These are phyloP conservation scores for Leucoagaricus sp. DNA, from an alignment of 1,284 basidiomycete genomes.

Conservation along the genomic window DNA sequence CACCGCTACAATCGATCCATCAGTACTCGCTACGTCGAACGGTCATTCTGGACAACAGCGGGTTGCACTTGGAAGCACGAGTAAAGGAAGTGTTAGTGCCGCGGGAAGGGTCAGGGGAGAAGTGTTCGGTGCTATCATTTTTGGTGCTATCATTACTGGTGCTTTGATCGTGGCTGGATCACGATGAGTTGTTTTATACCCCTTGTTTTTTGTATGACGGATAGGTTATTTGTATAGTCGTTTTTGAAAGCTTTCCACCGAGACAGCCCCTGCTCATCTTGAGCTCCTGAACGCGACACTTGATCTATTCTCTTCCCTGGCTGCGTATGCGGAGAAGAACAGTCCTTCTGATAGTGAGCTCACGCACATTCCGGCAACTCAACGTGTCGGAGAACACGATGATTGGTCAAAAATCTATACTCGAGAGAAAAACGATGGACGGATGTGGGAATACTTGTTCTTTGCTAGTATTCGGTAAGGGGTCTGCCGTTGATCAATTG, in stretches of 20 bases:
- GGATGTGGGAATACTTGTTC: constrained; percentile 74
- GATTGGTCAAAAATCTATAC: constrained; percentile 66
- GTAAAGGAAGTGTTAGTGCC: constrained; percentile 34
- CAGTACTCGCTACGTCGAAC: constrained; percentile 49
- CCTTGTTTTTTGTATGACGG: no score
- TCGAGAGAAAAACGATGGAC: constrained; percentile 69
- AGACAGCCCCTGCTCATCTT: constrained; percentile 54
- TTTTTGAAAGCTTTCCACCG: constrained; percentile 57
- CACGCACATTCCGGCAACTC: constrained; percentile 56
- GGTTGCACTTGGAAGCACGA: constrained; percentile 44
- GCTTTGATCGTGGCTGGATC: no score
- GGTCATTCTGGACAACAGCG: constrained; percentile 43
- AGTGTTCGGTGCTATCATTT: not conserved
- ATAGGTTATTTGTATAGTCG: no score
- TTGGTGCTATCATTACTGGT: not conserved
- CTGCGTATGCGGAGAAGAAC: constrained; percentile 68
- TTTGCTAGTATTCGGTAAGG: constrained; percentile 65
- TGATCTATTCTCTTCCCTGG: constrained; percentile 64
- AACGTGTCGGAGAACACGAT: constrained; percentile 46
- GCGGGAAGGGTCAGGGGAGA: no score
- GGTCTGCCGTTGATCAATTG: not conserved
- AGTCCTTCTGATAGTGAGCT: constrained; percentile 74
- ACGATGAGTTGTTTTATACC: no score
- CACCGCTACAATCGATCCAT: constrained; percentile 40
- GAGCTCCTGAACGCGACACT: constrained; percentile 58